Percentiles rank a stretch among this genome's conserved stretches.
Evolutionary conservation across 2,329 filamentous ascomycete genomes (phyloP).

Genomic region (Neospermospora avenae): DNA sequence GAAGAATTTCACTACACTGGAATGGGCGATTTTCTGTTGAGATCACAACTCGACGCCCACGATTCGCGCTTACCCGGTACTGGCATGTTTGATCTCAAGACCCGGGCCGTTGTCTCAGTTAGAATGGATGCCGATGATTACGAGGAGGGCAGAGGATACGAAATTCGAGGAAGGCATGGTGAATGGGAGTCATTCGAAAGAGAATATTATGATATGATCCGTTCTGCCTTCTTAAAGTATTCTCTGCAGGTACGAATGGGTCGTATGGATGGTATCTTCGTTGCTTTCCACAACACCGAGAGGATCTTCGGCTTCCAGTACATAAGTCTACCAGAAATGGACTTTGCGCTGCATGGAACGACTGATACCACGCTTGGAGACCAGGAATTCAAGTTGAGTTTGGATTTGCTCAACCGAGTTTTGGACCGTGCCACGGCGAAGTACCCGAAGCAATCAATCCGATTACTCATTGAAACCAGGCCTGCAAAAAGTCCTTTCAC

Average conservation of each 20-base stretch:
- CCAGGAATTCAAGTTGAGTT: slow-evolving; percentile 78
- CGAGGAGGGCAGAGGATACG: slow-evolving; percentile 77
- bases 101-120: slow-evolving; percentile 84
- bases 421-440: slow-evolving; percentile 70
- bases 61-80: slow-evolving; percentile 83
- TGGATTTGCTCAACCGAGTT: slow-evolving; percentile 75
- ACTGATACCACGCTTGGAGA: slow-evolving; percentile 66
- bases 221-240: slow-evolving; percentile 93
- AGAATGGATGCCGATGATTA: slow-evolving; percentile 78
- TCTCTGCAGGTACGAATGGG: slow-evolving; percentile 96
- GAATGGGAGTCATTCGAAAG: slow-evolving; percentile 89
- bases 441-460: slow-evolving; percentile 74
- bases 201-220: slow-evolving; percentile 96
- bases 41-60: slow-evolving; percentile 89
- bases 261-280: slow-evolving; percentile 97
- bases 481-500: slow-evolving; percentile 58
- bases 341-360: slow-evolving; percentile 82
- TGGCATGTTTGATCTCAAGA: slow-evolving; percentile 96
- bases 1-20: slow-evolving; percentile 88
- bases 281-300: slow-evolving; percentile 92
- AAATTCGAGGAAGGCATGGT: slow-evolving; percentile 74
- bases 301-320: slow-evolving; percentile 99
- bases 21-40: slow-evolving; percentile 84
- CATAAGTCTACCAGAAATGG: slow-evolving; percentile 81
- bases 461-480: slow-evolving; percentile 79